phyloP scores from a whole-genome alignment of 1,139 yeast species.

The Wickerhamomyces sp. region DNA sequence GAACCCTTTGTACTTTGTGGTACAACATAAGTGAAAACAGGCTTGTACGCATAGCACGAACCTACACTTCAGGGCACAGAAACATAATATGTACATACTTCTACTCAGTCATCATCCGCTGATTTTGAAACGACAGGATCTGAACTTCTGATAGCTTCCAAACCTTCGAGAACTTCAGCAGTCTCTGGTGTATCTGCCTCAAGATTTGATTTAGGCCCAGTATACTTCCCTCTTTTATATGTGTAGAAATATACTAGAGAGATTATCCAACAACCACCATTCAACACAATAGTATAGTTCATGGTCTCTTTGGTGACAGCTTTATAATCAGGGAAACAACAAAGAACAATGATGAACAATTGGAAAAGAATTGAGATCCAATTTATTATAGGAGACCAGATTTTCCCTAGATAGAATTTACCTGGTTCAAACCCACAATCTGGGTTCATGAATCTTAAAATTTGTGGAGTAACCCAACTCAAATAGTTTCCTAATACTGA shows the following conservation, averaged over 20 bases:
- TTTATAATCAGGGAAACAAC: slow-evolving; percentile 36
- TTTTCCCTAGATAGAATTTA: slow-evolving; percentile 52
- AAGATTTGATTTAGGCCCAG: slow-evolving; percentile 10
- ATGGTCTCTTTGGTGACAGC: slow-evolving; percentile 34
- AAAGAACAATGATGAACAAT: slow-evolving; percentile 34
- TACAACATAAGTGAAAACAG: too few species aligned
- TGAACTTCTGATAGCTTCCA: background rate
- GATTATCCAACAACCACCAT: slow-evolving; percentile 38
- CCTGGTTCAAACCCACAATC: slow-evolving; percentile 52
- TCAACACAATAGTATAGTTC: slow-evolving; percentile 53
- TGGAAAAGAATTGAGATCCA: slow-evolving; percentile 5
- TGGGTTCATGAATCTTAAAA: slow-evolving; percentile 38
- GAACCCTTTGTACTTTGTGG: too few species aligned
- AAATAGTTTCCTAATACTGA: slow-evolving; percentile 51
- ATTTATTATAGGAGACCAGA: slow-evolving; percentile 40
- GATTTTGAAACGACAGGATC: too few species aligned
- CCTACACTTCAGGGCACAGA: too few species aligned
- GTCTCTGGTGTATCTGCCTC: background rate
- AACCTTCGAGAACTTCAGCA: background rate
- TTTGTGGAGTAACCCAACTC: slow-evolving; percentile 53
- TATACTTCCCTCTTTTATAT: slow-evolving; percentile 8
- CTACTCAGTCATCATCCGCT: too few species aligned
- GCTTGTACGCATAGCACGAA: too few species aligned
- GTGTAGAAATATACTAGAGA: slow-evolving; percentile 36
- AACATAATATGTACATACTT: too few species aligned